These are phyloP conservation scores for Corinectria fuckeliana DNA, from an alignment of 2,329 filamentous ascomycete genomes.

Conservation along the genomic window DNA sequence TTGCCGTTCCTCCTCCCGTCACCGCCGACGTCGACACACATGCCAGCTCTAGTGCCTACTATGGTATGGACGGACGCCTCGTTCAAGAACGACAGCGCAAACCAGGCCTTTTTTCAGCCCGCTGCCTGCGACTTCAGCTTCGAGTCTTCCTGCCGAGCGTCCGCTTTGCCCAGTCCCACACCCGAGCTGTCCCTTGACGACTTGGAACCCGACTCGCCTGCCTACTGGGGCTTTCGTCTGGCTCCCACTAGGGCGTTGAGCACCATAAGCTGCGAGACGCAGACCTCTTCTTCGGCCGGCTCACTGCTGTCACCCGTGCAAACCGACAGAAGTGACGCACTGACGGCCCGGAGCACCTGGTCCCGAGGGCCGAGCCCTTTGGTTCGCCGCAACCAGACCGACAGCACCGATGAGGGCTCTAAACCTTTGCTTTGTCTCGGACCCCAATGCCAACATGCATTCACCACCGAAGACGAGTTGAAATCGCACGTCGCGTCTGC, in stretches of 20 bases:
- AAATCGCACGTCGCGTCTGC: conserved; percentile 34
- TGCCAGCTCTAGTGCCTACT: not conserved
- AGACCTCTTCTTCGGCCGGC: conserved; percentile 38
- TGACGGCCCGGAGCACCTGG: conserved; percentile 20
- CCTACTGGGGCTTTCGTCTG: conserved; percentile 4
- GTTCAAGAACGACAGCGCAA: not conserved
- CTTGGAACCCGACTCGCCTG: conserved; percentile 8
- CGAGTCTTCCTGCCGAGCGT: not conserved
- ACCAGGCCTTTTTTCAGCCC: not conserved
- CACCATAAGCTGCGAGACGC: conserved; percentile 36
- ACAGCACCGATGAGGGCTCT: conserved; percentile 18
- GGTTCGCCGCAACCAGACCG: conserved; percentile 15
- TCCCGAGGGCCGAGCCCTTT: conserved; percentile 38
- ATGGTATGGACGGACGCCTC: conserved; percentile 3
- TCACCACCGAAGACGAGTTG: conserved; percentile 34
- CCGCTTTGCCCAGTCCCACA: conserved; percentile 2
- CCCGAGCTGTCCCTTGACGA: conserved; percentile 9
- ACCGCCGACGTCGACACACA: not conserved
- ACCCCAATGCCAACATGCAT: conserved; percentile 36
- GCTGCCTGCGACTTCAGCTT: not conserved
- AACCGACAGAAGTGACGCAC: conserved; percentile 37
- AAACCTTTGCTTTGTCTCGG: conserved; percentile 35
- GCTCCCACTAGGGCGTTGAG: conserved; percentile 30
- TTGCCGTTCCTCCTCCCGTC: not conserved
- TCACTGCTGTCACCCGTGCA: conserved; percentile 41